Evolutionary conservation across 2,329 filamentous ascomycete genomes (phyloP).

Genomic region (Arthrobotrys sphaeroides): DNA sequence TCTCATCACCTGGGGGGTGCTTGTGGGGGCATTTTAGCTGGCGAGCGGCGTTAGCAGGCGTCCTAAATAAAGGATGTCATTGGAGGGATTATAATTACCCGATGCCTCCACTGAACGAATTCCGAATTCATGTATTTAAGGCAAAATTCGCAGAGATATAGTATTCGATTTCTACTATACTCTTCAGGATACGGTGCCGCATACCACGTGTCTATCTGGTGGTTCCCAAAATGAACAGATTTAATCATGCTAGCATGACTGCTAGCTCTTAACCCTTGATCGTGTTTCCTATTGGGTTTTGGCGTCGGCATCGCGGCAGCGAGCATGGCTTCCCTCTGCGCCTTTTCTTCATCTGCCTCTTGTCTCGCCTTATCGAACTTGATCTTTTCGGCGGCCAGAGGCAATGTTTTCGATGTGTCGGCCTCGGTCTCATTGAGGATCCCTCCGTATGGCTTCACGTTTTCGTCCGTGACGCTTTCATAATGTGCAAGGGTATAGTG

Average conservation of each 20-base stretch:
- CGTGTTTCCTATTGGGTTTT: conserved; percentile 36
- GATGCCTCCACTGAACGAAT: conserved; percentile 97
- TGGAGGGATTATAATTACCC: conserved; percentile 66
- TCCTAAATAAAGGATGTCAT: neutral
- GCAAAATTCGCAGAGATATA: conserved; percentile 99
- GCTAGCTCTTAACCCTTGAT: conserved; percentile 41
- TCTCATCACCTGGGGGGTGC: conserved; percentile 96
- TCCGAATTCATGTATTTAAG: conserved; percentile 99
- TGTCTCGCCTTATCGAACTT: conserved; percentile 90
- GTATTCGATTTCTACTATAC: conserved; percentile 92
- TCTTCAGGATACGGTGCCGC: conserved; percentile 97
- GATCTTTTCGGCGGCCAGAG: conserved; percentile 79
- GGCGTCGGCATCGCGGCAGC: conserved; percentile 37
- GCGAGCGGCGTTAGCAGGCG: conserved; percentile 56
- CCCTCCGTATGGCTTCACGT: conserved; percentile 85
- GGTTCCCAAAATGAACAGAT: conserved; percentile 96
- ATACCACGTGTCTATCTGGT: conserved; percentile 99
- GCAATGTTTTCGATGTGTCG: conserved; percentile 88
- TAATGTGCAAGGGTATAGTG: conserved; percentile 46
- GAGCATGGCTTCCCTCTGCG: conserved; percentile 43
- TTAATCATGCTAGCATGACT: conserved; percentile 81
- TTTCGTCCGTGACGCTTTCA: conserved; percentile 55
- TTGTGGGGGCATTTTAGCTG: conserved; percentile 85
- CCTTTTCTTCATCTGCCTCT: conserved; percentile 76
- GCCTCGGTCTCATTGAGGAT: conserved; percentile 89